phyloP scores from a whole-genome alignment of 2,329 filamentous ascomycete species.

The Alternaria brassicae region DNA sequence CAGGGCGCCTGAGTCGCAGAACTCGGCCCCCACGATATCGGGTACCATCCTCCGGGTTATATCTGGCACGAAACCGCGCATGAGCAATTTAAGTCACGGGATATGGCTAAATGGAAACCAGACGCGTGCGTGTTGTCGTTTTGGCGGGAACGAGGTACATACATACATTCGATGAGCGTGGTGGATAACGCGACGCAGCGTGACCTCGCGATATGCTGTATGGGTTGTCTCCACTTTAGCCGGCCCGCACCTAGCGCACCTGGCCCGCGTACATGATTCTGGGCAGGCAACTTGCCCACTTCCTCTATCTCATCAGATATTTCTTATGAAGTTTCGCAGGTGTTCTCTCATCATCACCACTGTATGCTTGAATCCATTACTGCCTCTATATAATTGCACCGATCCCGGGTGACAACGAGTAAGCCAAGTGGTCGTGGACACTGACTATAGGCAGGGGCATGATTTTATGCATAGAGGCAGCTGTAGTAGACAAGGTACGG shows the following conservation, averaged over 20 bases:
- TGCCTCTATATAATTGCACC: background rate
- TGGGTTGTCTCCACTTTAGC: background rate
- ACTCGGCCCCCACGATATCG: background rate
- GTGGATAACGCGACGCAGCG: background rate
- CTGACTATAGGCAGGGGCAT: background rate
- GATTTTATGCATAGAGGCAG: background rate
- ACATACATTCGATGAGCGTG: background rate
- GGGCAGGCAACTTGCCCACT: background rate
- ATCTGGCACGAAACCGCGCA: background rate
- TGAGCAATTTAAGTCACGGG: too few species aligned
- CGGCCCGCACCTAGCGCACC: background rate
- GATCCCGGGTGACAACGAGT: too few species aligned
- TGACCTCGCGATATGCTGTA: background rate
- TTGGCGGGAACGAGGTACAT: background rate
- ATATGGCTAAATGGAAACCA: background rate
- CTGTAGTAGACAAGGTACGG: background rate
- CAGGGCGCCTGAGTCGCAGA: slow-evolving; percentile 2
- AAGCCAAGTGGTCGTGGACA: too few species aligned
- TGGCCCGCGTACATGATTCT: background rate
- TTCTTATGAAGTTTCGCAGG: background rate
- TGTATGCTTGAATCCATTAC: background rate
- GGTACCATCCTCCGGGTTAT: background rate
- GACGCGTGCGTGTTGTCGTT: background rate
- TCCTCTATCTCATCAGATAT: background rate
- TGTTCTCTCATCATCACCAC: background rate